Conservation (phyloP, 1,284 basidiomycete species). For the Fomitopsis schrenkii region DNA sequence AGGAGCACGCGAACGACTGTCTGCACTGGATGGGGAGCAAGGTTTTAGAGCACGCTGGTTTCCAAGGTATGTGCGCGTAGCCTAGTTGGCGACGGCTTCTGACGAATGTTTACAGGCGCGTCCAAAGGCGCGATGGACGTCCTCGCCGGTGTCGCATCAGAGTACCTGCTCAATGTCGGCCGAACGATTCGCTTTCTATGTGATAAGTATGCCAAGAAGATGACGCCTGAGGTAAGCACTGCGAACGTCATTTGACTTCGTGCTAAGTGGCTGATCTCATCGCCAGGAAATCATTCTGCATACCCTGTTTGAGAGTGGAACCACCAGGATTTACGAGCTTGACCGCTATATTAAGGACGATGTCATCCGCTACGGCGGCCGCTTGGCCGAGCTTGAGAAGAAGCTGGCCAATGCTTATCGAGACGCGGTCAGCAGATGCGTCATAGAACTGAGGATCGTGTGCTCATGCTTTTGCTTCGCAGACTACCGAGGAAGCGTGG, state of each 20-base stretch:
- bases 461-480: background rate
- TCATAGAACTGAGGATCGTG: background rate
- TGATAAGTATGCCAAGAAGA: constrained; percentile 76
- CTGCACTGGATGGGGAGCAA: constrained; percentile 68
- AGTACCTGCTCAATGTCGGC: constrained; percentile 86
- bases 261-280: constrained; percentile 3
- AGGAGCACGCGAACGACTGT: constrained; percentile 53
- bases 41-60: constrained; percentile 83
- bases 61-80: constrained; percentile 64
- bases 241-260: background rate
- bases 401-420: constrained; percentile 81
- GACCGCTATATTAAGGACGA: constrained; percentile 90
- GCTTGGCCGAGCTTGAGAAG: constrained; percentile 78
- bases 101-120: constrained; percentile 39
- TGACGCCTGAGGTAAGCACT: constrained; percentile 72
- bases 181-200: constrained; percentile 77
- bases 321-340: constrained; percentile 69
- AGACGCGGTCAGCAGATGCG: constrained; percentile 56
- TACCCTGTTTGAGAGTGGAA: constrained; percentile 84
- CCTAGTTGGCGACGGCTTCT: background rate
- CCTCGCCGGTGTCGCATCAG: constrained; percentile 73
- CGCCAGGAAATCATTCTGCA: constrained; percentile 87
- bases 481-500: constrained; percentile 58
- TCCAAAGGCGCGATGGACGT: constrained; percentile 75
- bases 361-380: constrained; percentile 76